Base-by-base conservation (phyloP, 257 asterid species). In the Coffea canephora region DNA sequence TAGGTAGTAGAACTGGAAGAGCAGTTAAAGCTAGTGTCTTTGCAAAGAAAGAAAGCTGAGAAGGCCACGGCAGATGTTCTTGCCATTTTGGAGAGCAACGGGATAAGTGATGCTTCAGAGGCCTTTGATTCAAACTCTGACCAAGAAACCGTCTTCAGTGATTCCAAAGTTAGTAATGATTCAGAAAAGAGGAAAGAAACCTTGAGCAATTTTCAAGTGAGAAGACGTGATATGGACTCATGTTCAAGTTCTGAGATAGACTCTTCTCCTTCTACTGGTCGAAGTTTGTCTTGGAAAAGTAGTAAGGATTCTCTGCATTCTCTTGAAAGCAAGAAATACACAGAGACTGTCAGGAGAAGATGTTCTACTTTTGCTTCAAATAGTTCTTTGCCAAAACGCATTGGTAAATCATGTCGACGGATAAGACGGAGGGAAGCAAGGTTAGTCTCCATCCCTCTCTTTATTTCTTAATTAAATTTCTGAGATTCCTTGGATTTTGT, bases 281-380 rank as follows among this genome's bases (percentile, higher is more conserved):
- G 95, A 85, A 90, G 91, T 85, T 87, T 96, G 89, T 92, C 98
- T 74, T 96, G 98, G 98, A 91, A 84, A 89, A 90, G 95, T 82
- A 85, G 80, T 36, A 90, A 88, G 88, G 89, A 85, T 78, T 87
- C 93, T 83, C 84, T 69, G 68, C 88, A 87, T 80, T 83, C 87
- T 74, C 80, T 83, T 70, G 92, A 91, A 70, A 88, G 85, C 85
- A 93, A 89, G 84, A 94, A 89, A 62, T 71, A 80, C 88, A 41
- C 78, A 68, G 96, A 91, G 59, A 79, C 91, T 16, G 79, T 85
- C 74, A 82, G 97, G 86, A 89, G 97, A 85, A 86, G 92, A 70
- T 75, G 65, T 82, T 82, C 90, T 76, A 86, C 86, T 83, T 88
- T 89, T 87, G 70, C 92, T 27, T 90, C 91, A 25, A 86, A 75